Evolutionary conservation across 1,284 basidiomycete species (phyloP).

Genomic region (Albatrellus sp.): DNA sequence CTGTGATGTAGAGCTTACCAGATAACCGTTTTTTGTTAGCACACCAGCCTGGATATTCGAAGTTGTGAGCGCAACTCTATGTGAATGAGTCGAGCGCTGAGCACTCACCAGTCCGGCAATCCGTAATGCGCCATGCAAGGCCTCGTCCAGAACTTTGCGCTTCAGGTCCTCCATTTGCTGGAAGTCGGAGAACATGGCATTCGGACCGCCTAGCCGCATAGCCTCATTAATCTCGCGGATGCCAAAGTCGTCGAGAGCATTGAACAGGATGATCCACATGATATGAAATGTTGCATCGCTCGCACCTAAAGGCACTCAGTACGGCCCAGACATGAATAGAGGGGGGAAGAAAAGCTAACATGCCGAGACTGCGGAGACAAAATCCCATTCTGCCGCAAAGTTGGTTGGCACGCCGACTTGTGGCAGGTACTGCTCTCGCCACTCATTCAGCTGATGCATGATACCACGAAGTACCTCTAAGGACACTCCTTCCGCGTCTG

Average conservation of each 20-base stretch:
- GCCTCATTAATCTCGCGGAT: conserved; percentile 56
- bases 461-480: conserved; percentile 48
- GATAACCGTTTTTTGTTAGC: conserved; percentile 71
- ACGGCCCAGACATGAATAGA: background rate
- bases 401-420: conserved; percentile 76
- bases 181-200: conserved; percentile 24
- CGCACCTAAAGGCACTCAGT: conserved; percentile 35
- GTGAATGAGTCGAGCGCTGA: background rate
- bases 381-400: conserved; percentile 81
- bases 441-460: conserved; percentile 50
- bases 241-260: conserved; percentile 74
- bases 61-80: background rate
- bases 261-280: conserved; percentile 76
- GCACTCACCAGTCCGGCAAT: conserved; percentile 69
- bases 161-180: conserved; percentile 48
- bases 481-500: conserved; percentile 66
- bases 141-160: conserved; percentile 66
- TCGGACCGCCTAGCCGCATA: conserved; percentile 23
- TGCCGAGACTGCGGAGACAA: conserved; percentile 67
- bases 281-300: conserved; percentile 86
- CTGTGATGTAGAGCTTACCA: conserved; percentile 31
- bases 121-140: conserved; percentile 72
- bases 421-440: conserved; percentile 67
- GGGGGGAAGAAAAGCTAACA: conserved; percentile 30
- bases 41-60: conserved; percentile 46